These are phyloP conservation scores for Colletotrichum sp. DNA, from an alignment of 2,329 filamentous ascomycete species.

Conservation along the genomic window DNA sequence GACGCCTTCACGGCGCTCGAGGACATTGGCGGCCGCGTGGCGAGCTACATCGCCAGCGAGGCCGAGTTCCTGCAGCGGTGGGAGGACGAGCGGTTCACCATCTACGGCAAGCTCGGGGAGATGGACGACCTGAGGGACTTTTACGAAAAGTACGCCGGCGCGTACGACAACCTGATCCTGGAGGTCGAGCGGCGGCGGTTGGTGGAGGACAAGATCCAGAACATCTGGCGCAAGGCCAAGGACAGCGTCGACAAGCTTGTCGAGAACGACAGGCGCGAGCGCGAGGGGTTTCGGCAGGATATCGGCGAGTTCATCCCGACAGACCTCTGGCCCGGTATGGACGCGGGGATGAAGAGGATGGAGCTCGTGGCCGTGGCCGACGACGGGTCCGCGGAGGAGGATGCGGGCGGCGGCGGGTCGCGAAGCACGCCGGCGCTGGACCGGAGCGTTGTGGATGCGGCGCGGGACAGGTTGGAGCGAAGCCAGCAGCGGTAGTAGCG, in stretches of 20 bases:
- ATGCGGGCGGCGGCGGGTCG: neutral
- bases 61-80: slow-evolving; percentile 70
- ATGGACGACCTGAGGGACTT: slow-evolving; percentile 80
- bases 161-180: slow-evolving; percentile 83
- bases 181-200: slow-evolving; percentile 79
- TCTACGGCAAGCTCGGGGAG: slow-evolving; percentile 73
- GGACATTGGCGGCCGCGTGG: slow-evolving; percentile 69
- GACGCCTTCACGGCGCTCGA: slow-evolving; percentile 71
- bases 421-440: slow-evolving; percentile 33
- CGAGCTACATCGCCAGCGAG: slow-evolving; percentile 68
- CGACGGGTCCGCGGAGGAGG: slow-evolving; percentile 27
- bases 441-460: slow-evolving; percentile 32
- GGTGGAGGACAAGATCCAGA: slow-evolving; percentile 75
- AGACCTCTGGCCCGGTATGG: slow-evolving; percentile 84
- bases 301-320: slow-evolving; percentile 87
- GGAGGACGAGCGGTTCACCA: slow-evolving; percentile 74
- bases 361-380: slow-evolving; percentile 46
- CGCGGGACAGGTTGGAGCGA: slow-evolving; percentile 24
- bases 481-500: slow-evolving; percentile 13
- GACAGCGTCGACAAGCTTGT: slow-evolving; percentile 78
- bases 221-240: slow-evolving; percentile 78
- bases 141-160: slow-evolving; percentile 84
- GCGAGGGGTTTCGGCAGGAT: slow-evolving; percentile 80
- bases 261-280: slow-evolving; percentile 72
- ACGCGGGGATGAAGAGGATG: slow-evolving; percentile 60